Conservation (phyloP, 306 rosid genomes). For the Cucurbita maxima region DNA sequence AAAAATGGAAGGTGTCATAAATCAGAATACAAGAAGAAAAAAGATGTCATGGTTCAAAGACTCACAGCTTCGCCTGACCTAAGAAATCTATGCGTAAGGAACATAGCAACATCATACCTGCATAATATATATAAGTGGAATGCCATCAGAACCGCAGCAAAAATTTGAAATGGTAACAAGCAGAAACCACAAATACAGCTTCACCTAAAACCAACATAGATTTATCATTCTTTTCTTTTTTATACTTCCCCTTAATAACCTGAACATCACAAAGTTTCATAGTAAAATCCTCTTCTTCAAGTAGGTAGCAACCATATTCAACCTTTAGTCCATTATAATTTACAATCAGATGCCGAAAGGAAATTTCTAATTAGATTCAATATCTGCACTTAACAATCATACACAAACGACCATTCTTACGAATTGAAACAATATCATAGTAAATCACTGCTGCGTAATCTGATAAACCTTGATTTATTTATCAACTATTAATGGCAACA, state of each 20-base stretch:
- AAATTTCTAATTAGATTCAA: not conserved
- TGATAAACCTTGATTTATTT: too few species aligned
- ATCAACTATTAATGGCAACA: too few species aligned
- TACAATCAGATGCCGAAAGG: not conserved
- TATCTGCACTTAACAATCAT: not conserved
- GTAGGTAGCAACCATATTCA: not conserved
- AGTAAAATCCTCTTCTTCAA: not conserved
- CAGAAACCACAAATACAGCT: not conserved
- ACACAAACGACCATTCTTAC: not conserved
- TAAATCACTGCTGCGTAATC: not conserved
- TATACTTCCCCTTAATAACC: not conserved
- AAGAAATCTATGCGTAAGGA: slow-evolving; percentile 53
- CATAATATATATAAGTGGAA: slow-evolving; percentile 17
- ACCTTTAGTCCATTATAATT: not conserved
- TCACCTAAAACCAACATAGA: not conserved
- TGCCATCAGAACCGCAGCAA: not conserved
- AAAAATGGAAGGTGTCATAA: not conserved
- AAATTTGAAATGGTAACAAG: not conserved
- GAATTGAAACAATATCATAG: not conserved
- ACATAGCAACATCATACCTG: slow-evolving; percentile 87
- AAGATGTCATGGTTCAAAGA: not conserved
- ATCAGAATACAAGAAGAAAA: not conserved
- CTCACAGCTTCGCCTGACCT: slow-evolving; percentile 82
- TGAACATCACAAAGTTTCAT: not conserved
- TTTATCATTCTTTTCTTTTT: not conserved